These are phyloP conservation scores for Metarhizium rileyi DNA, from an alignment of 2,329 filamentous ascomycete genomes.

Conservation along the genomic window DNA sequence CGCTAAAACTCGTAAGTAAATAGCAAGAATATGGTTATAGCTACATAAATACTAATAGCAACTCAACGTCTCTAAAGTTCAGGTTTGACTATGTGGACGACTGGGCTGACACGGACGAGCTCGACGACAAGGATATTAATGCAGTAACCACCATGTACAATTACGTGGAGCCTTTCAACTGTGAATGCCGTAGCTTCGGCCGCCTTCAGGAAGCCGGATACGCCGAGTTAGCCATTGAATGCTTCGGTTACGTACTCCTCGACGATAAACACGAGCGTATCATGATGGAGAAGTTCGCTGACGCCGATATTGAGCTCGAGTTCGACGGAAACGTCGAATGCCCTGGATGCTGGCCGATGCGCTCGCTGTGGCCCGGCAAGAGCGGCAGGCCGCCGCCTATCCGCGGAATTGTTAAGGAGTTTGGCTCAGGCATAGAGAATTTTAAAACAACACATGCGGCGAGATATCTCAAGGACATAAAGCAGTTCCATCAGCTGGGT, in stretches of 20 bases:
- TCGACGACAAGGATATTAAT: neutral
- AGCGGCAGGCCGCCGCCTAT: constrained; percentile 10
- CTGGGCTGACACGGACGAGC: neutral
- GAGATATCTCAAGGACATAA: neutral
- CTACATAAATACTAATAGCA: no score
- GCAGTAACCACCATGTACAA: constrained; percentile 3
- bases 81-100: neutral
- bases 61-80: neutral
- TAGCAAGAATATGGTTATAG: neutral
- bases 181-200: constrained; percentile 17
- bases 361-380: neutral
- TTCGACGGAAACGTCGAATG: neutral
- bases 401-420: constrained; percentile 15
- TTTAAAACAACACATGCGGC: neutral
- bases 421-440: constrained; percentile 1
- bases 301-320: neutral
- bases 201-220: constrained; percentile 15
- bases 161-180: constrained; percentile 13
- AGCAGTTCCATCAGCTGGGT: neutral
- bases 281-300: constrained; percentile 8
- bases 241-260: constrained; percentile 16
- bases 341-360: neutral
- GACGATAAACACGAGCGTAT: constrained; percentile 10
- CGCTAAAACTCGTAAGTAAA: neutral
- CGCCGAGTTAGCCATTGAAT: constrained; percentile 13